Conservation (phyloP, 2,329 filamentous ascomycete genomes). For the Alternaria rosae region DNA sequence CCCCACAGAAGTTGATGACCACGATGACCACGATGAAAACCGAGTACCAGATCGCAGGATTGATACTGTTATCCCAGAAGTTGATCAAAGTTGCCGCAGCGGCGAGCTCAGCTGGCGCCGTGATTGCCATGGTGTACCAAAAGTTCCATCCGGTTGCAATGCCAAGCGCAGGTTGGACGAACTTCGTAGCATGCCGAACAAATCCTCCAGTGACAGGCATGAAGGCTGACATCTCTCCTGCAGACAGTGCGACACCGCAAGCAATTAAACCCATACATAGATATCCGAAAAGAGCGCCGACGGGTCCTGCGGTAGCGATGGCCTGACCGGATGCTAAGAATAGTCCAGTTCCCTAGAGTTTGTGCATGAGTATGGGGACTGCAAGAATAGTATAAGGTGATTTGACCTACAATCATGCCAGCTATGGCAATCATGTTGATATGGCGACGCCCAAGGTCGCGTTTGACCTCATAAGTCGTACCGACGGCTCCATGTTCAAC, state of each 20-base stretch:
- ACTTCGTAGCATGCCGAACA: slow-evolving; percentile 59
- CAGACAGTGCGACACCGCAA: slow-evolving; percentile 59
- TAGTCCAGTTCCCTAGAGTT: slow-evolving; percentile 54
- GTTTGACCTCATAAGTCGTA: slow-evolving; percentile 6
- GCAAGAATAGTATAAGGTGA: neutral
- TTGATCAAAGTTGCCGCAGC: slow-evolving; percentile 76
- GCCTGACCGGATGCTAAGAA: slow-evolving; percentile 64
- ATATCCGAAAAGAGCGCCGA: slow-evolving; percentile 62
- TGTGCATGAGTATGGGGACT: neutral
- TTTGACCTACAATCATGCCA: slow-evolving; percentile 11
- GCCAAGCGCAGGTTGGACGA: slow-evolving; percentile 59
- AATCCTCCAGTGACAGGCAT: slow-evolving; percentile 61
- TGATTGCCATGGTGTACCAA: slow-evolving; percentile 10
- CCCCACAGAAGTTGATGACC: slow-evolving; percentile 12
- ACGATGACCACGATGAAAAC: slow-evolving; percentile 21
- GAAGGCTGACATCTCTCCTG: slow-evolving; percentile 61
- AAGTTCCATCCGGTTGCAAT: slow-evolving; percentile 28
- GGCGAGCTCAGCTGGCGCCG: slow-evolving; percentile 62
- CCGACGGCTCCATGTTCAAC: slow-evolving; percentile 2
- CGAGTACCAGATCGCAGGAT: slow-evolving; percentile 15
- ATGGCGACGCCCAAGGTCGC: slow-evolving; percentile 15
- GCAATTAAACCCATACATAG: slow-evolving; percentile 59
- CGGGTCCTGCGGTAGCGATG: slow-evolving; percentile 60
- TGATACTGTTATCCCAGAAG: slow-evolving; percentile 65
- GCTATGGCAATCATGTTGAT: slow-evolving; percentile 25